Base-by-base conservation (phyloP, 2,329 filamentous ascomycete genomes). In the Drechmeria coniospora region DNA sequence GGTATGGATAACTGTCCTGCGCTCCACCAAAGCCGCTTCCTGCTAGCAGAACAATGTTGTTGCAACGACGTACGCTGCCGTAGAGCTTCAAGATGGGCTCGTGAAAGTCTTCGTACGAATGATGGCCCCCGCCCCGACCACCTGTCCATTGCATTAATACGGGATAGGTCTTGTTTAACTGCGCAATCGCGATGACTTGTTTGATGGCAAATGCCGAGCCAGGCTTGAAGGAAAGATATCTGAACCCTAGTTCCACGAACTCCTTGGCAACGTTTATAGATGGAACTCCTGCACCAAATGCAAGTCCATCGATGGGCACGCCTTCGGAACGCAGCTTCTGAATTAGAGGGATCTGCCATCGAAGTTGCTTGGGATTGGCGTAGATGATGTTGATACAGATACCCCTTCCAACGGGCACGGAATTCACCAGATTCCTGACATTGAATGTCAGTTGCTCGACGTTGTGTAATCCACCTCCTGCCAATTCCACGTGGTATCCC, bases 61-160 rank as follows among this genome's bases (percentile, higher is more conserved):
- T 68, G 38, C 78, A 79, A 47, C 82, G 74, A 47, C 86, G 74
- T 39, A 94, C 84, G 32, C 84, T 76, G 40, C 75, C 72, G 51
- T 94, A 94, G 80, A 92, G 92, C 44, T 82, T 75, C 6, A 94
- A 61, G 24, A 94, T 77, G 5, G 86, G 86, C 46, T 86, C 75
- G 53, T 93, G 86, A 65, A 94, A 93, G 52, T 94, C 86, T 51
- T 94, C 86, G 36, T 77, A 92, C 1, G 84, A 93, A 59, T 94
- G 86, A 53, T 93, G 86, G 32, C 86, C 86, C 59, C 86, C 86
- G 39, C 84, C 86, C 55, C 86, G 79, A 22, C 86, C 86, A 48
- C 86, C 86, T 34, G 86, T 94, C 86, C 86, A 94, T 56, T 94
- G 86, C 36, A 93, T 61, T 28, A 93, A 74, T 28, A 93, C 71